Conservation (phyloP, 169 alveolate species). For the Plasmodium fragile region DNA sequence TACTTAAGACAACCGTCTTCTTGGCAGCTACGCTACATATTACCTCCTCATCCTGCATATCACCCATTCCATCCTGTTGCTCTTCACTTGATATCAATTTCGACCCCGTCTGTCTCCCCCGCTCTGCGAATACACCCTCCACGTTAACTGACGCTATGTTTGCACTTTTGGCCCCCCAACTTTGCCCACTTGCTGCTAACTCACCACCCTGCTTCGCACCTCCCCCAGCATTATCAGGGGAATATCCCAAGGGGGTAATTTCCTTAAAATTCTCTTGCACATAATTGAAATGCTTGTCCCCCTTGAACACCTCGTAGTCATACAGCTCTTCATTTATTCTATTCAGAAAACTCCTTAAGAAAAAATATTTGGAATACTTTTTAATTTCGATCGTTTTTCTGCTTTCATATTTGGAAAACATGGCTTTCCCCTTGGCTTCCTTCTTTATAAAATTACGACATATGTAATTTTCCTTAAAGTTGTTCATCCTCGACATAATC, state of each 20-base stretch:
- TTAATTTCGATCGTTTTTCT: slow-evolving; percentile 46
- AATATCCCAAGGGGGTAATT: not conserved
- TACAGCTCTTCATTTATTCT: slow-evolving; percentile 40
- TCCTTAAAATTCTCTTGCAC: slow-evolving; percentile 11
- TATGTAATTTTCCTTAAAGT: slow-evolving; percentile 17
- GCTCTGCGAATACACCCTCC: slow-evolving; percentile 2
- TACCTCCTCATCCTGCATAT: not conserved
- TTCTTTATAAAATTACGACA: slow-evolving; percentile 36
- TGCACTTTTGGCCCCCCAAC: not conserved
- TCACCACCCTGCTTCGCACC: not conserved
- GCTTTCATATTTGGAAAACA: slow-evolving; percentile 5
- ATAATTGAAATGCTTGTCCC: not conserved
- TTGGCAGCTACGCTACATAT: not conserved
- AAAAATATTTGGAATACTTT: slow-evolving; percentile 60
- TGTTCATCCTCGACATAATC: slow-evolving; percentile 23
- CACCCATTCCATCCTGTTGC: not conserved
- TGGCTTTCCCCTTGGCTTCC: not conserved
- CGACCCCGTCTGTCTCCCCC: not conserved
- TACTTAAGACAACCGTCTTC: not conserved
- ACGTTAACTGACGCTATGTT: not conserved
- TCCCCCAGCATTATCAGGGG: not conserved
- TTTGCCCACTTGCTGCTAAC: not conserved
- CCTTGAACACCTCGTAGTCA: slow-evolving; percentile 36
- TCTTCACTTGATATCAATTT: not conserved
- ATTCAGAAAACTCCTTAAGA: slow-evolving; percentile 45